Evolutionary conservation across 108 stramenopile genomes (phyloP), one percentile per base, ranked within the genome.

Genomic region (Fistulifera pelliculosa): DNA sequence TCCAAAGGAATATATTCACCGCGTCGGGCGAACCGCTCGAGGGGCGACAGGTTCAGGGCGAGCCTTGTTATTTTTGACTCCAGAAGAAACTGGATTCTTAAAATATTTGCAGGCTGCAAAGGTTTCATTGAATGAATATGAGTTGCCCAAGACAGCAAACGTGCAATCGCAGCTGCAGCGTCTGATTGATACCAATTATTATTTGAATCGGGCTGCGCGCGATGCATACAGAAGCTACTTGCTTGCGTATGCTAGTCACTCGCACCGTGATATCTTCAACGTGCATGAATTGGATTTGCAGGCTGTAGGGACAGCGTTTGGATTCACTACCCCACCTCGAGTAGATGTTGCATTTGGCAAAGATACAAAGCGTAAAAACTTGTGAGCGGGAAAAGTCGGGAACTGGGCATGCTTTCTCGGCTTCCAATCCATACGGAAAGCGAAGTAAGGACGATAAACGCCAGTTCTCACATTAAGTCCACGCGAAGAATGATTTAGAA

Each of bases 111-210:
- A 95, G 56, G 87, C 87, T 15, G 99, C 97, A 24, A 95, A 94
- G 79, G 99, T 97, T 43, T 83, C 87, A 16, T 74, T 98, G 65
- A 95, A 96, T 68, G 98, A 99, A 75, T 99, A 96, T 60, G 98
- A 98, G 50, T 97, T 99, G 57, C 97, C 97, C 15, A 99, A 97
- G 73, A 73, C 96, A 27, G 89, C 96, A 8, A 96, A 96, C 74
- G 90, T 97, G 17, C 92, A 95, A 67, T 75, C 81, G 41, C 95
- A 97, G 65, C 73, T 99, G 23, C 80, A 93, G 56, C 66, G 87
- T 35, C 77, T 99, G 55, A 89, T 99, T 57, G 94, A 96, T 70
- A 97, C 90, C 82, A 98, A 99, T 74, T 98, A 97, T 67, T 98
- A 97, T 75, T 69, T 99, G 64, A 95, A 98, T 74, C 83, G 85